Evolutionary conservation across 192 early-diverging fungal species (phyloP).

Genomic region (Funneliformis mosseae): DNA sequence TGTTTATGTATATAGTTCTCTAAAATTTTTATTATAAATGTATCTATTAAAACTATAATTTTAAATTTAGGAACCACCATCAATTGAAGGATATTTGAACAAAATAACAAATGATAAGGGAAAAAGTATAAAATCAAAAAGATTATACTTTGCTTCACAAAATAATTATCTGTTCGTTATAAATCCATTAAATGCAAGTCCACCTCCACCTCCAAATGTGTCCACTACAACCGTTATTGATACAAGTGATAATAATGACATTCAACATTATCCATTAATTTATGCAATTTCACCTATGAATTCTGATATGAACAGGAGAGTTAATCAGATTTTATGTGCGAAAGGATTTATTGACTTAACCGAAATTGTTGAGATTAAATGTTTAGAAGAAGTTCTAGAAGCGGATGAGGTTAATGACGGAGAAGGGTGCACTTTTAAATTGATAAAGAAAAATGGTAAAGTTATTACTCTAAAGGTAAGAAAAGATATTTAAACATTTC

Average conservation of each 20-base stretch:
- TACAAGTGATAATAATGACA: neutral
- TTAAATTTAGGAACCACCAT: neutral
- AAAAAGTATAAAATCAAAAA: slow-evolving; percentile 29
- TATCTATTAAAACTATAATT: neutral
- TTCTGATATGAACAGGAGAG: neutral
- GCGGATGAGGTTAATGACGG: neutral
- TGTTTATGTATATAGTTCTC: neutral
- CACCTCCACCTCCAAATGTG: slow-evolving; percentile 34
- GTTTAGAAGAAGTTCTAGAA: neutral
- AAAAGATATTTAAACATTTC: no score
- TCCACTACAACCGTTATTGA: neutral
- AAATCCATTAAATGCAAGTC: slow-evolving; percentile 34
- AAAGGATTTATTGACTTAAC: neutral
- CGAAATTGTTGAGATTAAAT: neutral
- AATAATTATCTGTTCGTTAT: slow-evolving; percentile 43
- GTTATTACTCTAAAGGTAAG: neutral
- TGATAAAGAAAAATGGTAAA: neutral
- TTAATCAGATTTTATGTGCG: neutral
- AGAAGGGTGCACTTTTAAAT: neutral
- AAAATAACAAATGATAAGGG: slow-evolving; percentile 32
- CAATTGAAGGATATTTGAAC: neutral
- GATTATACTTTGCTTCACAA: slow-evolving; percentile 43
- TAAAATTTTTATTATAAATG: neutral
- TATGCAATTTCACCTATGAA: neutral
- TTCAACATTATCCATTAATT: neutral